phyloP scores from a whole-genome alignment of 1,284 basidiomycete genomes.

The Marasmius oreades region DNA sequence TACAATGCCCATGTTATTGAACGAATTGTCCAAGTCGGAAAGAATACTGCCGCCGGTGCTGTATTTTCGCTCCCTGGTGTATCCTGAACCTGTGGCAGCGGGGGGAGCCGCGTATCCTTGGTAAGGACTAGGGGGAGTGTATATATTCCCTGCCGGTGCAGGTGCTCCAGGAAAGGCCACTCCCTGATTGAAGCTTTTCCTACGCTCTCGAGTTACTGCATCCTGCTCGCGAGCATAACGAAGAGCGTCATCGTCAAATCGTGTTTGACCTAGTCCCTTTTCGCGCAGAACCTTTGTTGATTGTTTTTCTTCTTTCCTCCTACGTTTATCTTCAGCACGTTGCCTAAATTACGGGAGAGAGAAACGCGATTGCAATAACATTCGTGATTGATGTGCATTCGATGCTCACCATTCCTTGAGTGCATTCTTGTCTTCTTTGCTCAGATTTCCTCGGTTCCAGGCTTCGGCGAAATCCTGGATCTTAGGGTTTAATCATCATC shows the following conservation, averaged over 20 bases:
- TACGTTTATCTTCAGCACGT: constrained; percentile 53
- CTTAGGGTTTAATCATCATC: constrained; percentile 10
- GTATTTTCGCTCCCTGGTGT: constrained; percentile 12
- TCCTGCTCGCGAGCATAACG: constrained; percentile 52
- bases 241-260: constrained; percentile 49
- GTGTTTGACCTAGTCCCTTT: constrained; percentile 31
- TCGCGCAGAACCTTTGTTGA: constrained; percentile 48
- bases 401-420: constrained; percentile 48
- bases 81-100: neutral
- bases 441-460: constrained; percentile 43
- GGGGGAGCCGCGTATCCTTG: constrained; percentile 3
- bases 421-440: constrained; percentile 37
- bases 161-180: constrained; percentile 5
- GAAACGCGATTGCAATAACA: neutral
- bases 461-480: constrained; percentile 55
- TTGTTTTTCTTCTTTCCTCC: constrained; percentile 54
- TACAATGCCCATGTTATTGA: constrained; percentile 11
- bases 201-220: constrained; percentile 34
- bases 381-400: neutral
- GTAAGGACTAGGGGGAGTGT: constrained; percentile 9
- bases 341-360: constrained; percentile 42
- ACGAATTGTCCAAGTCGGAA: constrained; percentile 13
- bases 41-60: constrained; percentile 9
- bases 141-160: neutral
- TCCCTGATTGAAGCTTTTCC: constrained; percentile 40